Conservation (phyloP, 148 eudicot species). For the Heliamphora exappendiculata region DNA sequence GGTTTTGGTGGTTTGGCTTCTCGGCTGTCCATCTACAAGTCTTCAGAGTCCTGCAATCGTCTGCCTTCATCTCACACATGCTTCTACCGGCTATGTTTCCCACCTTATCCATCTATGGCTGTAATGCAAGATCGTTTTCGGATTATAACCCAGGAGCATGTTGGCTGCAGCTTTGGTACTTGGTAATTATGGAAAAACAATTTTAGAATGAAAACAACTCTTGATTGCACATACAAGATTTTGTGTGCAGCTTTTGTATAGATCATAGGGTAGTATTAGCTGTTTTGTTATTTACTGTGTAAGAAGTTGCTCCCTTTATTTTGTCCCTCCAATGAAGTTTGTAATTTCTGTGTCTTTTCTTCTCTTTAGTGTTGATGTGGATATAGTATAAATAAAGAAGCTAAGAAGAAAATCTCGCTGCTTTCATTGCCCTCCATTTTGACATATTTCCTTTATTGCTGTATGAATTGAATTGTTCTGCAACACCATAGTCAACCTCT, state of each 20-base stretch:
- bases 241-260: slow-evolving; percentile 5
- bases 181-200: slow-evolving; percentile 21
- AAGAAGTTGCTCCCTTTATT: background rate
- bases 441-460: background rate
- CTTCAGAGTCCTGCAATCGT: slow-evolving; percentile 33
- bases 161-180: slow-evolving; percentile 87
- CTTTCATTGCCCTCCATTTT: background rate
- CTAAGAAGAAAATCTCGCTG: background rate
- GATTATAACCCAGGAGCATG: slow-evolving; percentile 66
- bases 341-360: background rate
- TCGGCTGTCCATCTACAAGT: slow-evolving; percentile 51
- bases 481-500: background rate
- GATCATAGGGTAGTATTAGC: background rate
- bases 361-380: background rate
- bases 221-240: slow-evolving; percentile 5
- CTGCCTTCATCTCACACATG: slow-evolving; percentile 95
- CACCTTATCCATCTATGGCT: slow-evolving; percentile 45
- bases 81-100: slow-evolving; percentile 66
- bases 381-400: background rate
- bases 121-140: slow-evolving; percentile 55
- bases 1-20: slow-evolving; percentile 80
- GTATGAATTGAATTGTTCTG: background rate
- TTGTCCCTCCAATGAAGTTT: background rate
- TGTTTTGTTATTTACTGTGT: background rate
- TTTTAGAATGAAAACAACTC: background rate